phyloP scores from a whole-genome alignment of 306 rosid genomes.

The Astragalus glycyphyllos region DNA sequence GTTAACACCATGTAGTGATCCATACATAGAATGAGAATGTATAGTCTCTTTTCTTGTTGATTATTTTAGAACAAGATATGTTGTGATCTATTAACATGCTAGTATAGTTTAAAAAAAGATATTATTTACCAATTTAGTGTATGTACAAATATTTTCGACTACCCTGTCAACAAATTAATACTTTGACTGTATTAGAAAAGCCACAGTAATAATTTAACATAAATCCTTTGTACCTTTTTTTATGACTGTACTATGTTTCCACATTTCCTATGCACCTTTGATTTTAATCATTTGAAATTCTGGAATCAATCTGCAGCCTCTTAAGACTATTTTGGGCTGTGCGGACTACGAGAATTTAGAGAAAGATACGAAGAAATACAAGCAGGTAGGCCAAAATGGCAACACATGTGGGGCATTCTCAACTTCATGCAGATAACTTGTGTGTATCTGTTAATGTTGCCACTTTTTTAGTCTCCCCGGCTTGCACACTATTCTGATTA shows the following conservation, averaged over 20 bases:
- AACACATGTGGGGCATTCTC: neutral
- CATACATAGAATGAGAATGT: neutral
- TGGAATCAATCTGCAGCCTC: constrained; percentile 57
- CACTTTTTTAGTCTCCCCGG: neutral
- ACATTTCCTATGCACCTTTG: neutral
- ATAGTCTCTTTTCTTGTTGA: neutral
- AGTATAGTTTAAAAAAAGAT: neutral
- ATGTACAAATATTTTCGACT: neutral
- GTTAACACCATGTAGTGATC: too few relatives aligned
- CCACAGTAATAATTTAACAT: too few relatives aligned
- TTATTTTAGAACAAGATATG: neutral
- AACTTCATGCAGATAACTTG: neutral
- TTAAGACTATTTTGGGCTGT: constrained; percentile 72
- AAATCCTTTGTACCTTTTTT: neutral
- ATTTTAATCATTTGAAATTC: constrained; percentile 18
- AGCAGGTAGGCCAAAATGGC: neutral
- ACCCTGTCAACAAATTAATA: too few relatives aligned
- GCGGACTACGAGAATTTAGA: constrained; percentile 65
- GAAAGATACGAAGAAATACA: constrained; percentile 64
- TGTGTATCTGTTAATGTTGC: constrained; percentile 4
- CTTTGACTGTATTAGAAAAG: too few relatives aligned
- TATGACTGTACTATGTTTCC: constrained; percentile 4
- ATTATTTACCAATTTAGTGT: neutral
- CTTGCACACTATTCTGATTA: constrained; percentile 1
- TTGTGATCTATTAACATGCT: neutral